Conservation (phyloP, 805 yeast species). For the Kodamaea laetipori region DNA sequence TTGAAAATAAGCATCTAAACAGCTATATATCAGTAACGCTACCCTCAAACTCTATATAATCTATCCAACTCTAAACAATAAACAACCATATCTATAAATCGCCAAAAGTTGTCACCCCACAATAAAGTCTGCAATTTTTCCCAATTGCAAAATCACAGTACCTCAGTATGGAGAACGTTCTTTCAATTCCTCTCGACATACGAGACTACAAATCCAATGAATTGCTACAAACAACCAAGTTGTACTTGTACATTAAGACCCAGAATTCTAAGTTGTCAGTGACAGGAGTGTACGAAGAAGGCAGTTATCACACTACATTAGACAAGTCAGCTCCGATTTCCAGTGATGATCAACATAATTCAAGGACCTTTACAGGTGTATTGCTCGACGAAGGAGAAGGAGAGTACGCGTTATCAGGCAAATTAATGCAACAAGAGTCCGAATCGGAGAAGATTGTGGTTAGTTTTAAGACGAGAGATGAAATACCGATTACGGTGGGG, state of each 20-base stretch:
- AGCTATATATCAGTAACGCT: too few relatives aligned
- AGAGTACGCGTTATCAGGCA: neutral
- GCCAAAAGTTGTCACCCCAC: too few relatives aligned
- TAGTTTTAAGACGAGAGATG: slow-evolving; percentile 23
- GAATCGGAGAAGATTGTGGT: slow-evolving; percentile 14
- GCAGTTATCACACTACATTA: slow-evolving; percentile 22
- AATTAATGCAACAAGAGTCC: neutral
- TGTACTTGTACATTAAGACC: slow-evolving; percentile 20
- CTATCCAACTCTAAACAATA: too few relatives aligned
- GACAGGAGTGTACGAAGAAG: slow-evolving; percentile 17
- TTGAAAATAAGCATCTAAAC: too few relatives aligned
- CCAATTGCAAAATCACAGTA: neutral
- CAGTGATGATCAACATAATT: slow-evolving; percentile 7
- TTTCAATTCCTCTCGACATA: slow-evolving; percentile 20
- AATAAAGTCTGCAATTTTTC: neutral
- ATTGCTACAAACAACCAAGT: slow-evolving; percentile 17
- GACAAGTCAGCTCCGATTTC: slow-evolving; percentile 1
- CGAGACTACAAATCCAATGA: slow-evolving; percentile 18
- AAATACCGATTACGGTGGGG: slow-evolving; percentile 31
- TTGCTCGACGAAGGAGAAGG: slow-evolving; percentile 21
- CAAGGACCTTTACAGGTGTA: slow-evolving; percentile 23
- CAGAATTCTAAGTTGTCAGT: slow-evolving; percentile 14
- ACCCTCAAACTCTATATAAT: too few relatives aligned
- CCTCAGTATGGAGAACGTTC: slow-evolving; percentile 6
- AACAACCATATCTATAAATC: too few relatives aligned